phyloP scores from a whole-genome alignment of 2,329 filamentous ascomycete species.

The Helotiales sp. region DNA sequence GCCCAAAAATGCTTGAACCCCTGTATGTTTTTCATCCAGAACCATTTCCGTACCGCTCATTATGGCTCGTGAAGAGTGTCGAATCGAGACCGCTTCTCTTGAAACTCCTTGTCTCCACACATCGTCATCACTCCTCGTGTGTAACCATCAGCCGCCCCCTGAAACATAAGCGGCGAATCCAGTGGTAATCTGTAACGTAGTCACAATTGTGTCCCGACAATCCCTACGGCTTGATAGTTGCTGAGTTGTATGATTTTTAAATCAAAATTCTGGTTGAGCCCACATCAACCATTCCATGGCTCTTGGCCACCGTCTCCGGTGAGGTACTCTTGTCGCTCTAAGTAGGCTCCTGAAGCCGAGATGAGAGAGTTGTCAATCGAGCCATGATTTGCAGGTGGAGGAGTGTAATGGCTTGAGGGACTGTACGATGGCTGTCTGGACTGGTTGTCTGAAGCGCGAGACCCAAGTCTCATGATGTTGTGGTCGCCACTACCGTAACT shows the following conservation, averaged over 20 bases:
- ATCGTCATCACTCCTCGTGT: not conserved
- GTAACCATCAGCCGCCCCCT: slow-evolving; percentile 4
- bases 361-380: slow-evolving; percentile 35
- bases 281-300: slow-evolving; percentile 16
- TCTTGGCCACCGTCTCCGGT: slow-evolving; percentile 26
- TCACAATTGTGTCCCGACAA: not conserved
- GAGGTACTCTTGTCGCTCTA: slow-evolving; percentile 36
- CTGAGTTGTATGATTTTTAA: not conserved
- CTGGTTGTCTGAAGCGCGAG: slow-evolving; percentile 25
- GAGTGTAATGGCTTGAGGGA: slow-evolving; percentile 34
- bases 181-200: not conserved
- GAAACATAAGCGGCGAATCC: not conserved
- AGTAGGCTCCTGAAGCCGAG: slow-evolving; percentile 33
- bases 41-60: not conserved
- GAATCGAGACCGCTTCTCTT: not conserved
- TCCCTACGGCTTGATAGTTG: not conserved
- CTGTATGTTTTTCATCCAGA: not conserved
- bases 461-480: slow-evolving; percentile 27
- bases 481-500: slow-evolving; percentile 30
- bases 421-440: slow-evolving; percentile 38
- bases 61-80: not conserved
- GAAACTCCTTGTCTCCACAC: not conserved
- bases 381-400: slow-evolving; percentile 30
- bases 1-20: not conserved
- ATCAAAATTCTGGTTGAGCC: not conserved